Evolutionary conservation across 2,329 filamentous ascomycete genomes (phyloP).

Genomic region (Pyrenochaeta sp.): DNA sequence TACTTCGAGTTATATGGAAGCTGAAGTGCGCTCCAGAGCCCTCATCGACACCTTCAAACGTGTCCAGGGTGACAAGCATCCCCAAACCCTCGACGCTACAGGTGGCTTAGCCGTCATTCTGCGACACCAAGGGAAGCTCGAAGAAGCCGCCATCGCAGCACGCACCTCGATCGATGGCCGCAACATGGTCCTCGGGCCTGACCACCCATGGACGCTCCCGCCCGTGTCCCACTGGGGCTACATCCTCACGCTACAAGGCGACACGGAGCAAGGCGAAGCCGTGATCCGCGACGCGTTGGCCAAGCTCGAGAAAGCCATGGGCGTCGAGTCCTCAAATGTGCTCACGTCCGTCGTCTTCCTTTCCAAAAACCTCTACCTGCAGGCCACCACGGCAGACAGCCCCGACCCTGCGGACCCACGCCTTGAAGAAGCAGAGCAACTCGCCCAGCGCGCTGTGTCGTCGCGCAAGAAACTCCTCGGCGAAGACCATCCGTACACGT

Average conservation of each 20-base stretch:
- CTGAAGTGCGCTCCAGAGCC: conserved; percentile 4
- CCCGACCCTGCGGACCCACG: not conserved
- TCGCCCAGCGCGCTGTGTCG: conserved; percentile 8
- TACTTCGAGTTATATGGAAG: conserved; percentile 12
- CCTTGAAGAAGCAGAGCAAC: conserved; percentile 9
- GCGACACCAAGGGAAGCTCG: conserved; percentile 12
- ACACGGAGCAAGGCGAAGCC: conserved; percentile 7
- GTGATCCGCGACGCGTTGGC: conserved; percentile 8
- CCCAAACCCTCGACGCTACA: conserved; percentile 16
- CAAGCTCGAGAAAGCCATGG: conserved; percentile 10
- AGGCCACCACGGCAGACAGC: not conserved
- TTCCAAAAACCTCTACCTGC: conserved; percentile 11
- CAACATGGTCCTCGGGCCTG: conserved; percentile 12
- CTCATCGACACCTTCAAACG: conserved; percentile 13
- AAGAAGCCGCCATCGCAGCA: conserved; percentile 12
- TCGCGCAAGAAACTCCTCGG: conserved; percentile 10
- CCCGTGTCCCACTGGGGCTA: conserved; percentile 12
- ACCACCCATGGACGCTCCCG: conserved; percentile 14
- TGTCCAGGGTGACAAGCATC: conserved; percentile 11
- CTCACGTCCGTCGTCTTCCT: conserved; percentile 12
- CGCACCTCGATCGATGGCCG: conserved; percentile 12
- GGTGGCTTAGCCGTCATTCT: conserved; percentile 14
- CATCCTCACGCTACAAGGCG: conserved; percentile 12
- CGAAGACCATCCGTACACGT: conserved; percentile 13
- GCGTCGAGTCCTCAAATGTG: conserved; percentile 9